A percentile compares a stretch with the other conserved stretches of the same genome.
phyloP scores from a whole-genome alignment of 768 basidiomycete species.

The Russula dissimulans region DNA sequence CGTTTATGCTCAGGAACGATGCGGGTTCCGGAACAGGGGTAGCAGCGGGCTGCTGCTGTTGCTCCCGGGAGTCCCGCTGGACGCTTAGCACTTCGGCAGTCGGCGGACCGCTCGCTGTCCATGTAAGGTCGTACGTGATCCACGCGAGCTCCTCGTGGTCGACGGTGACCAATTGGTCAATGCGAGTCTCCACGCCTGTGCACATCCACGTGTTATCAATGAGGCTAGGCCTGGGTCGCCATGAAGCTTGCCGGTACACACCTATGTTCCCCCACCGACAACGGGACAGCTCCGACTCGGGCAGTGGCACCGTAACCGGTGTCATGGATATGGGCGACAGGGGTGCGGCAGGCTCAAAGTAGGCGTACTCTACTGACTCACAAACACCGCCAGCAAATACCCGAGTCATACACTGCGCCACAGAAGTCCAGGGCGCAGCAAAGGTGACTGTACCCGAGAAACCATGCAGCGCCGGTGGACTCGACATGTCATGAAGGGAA shows the following conservation, averaged over 20 bases:
- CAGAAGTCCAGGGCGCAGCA: constrained; percentile 41
- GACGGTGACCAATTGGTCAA: constrained; percentile 63
- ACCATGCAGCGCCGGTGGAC: constrained; percentile 51
- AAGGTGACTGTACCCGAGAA: constrained; percentile 51
- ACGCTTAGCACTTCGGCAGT: constrained; percentile 52
- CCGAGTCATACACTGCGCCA: constrained; percentile 56
- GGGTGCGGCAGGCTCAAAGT: constrained; percentile 36
- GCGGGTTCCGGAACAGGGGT: constrained; percentile 25
- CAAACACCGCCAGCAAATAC: constrained; percentile 44
- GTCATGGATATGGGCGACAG: constrained; percentile 12
- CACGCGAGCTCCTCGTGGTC: constrained; percentile 56
- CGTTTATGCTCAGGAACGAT: constrained; percentile 11
- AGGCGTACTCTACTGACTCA: constrained; percentile 43
- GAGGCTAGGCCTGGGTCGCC: not conserved
- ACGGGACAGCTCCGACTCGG: constrained; percentile 55
- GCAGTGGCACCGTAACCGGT: constrained; percentile 44
- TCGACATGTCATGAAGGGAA: constrained; percentile 42
- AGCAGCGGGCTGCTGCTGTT: constrained; percentile 15
- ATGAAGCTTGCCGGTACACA: constrained; percentile 29
- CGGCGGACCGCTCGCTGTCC: constrained; percentile 38
- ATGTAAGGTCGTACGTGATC: constrained; percentile 61
- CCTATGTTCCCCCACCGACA: constrained; percentile 65
- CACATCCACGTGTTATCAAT: constrained; percentile 9
- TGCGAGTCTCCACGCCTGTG: constrained; percentile 41
- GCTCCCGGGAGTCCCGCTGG: constrained; percentile 31